Base-by-base conservation (phyloP, 495 filamentous ascomycete species). In the Hypoxylon subgilvum region DNA sequence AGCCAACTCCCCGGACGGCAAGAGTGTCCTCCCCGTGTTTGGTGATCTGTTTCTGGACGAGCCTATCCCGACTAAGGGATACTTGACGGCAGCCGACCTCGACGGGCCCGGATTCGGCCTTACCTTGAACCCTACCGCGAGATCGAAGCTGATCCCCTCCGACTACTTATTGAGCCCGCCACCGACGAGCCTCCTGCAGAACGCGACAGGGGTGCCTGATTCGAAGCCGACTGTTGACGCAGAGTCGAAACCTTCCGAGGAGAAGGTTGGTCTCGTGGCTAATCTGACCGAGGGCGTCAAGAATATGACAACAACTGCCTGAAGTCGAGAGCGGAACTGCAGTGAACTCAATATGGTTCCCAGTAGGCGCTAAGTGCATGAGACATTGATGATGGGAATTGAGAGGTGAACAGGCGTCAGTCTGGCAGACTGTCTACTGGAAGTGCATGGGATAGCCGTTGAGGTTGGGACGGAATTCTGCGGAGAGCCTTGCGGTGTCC, bases 71-170 rank as follows among this genome's bases (percentile, higher is more conserved):
- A 83, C 76, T 7, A 84, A 91, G 42, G 92, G 92, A 3, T 93
- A 84, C 69, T 77, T 96, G 19, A 86, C 90, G 55, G 81, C 90
- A 3, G 81, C 84, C 0, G 82, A 90, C 35, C 76, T 96, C 21
- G 89, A 96, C 72, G 94, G 88, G 80, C 92, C 92, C 4, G 92
- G 92, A 0, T 96, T 96, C 67, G 92, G 92, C 6, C 79, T 96
- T 27, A 90, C 91, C 32, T 67, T 96, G 16, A 96, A 94, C 69
- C 90, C 89, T 0, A 77, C 76, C 10, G 91, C 90, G n/a, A 79
- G 85, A 40, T 69, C 74, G 7, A 80, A 78, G 66, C 74, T 96
- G 46, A 88, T 96, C 46, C 82, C 89, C 25, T 89, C 89, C 5
- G 74, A 80, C 18, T 79, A 82, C 25, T 77, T 96, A 6, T 72